phyloP scores from a whole-genome alignment of 495 filamentous ascomycete species.

The Stereocaulon alpinum region DNA sequence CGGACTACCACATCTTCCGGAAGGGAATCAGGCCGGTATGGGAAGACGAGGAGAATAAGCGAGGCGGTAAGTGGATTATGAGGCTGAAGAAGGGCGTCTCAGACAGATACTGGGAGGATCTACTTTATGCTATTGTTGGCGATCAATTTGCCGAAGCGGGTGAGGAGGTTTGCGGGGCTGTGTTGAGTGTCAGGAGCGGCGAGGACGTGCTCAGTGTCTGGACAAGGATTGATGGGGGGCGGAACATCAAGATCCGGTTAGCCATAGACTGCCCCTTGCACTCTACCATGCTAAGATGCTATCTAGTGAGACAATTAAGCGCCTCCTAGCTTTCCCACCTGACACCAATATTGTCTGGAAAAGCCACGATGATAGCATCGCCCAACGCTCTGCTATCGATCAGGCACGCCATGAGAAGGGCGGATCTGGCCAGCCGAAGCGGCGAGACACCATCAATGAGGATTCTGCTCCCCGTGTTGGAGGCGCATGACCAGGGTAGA shows the following conservation, averaged over 20 bases:
- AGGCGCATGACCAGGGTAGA: constrained; percentile 4
- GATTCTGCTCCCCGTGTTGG: constrained; percentile 34
- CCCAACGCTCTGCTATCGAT: constrained; percentile 70
- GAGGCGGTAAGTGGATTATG: constrained; percentile 94
- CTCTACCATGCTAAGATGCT: constrained; percentile 4
- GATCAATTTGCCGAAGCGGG: constrained; percentile 91
- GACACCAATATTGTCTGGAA: constrained; percentile 93
- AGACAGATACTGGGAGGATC: constrained; percentile 96
- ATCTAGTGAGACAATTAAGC: constrained; percentile 81
- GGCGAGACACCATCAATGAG: constrained; percentile 37
- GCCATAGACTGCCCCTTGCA: constrained; percentile 19
- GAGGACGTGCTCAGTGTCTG: constrained; percentile 97
- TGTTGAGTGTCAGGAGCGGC: constrained; percentile 85
- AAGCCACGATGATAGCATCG: constrained; percentile 75
- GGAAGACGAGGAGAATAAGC: constrained; percentile 96
- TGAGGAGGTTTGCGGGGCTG: constrained; percentile 90
- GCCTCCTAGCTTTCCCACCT: constrained; percentile 67
- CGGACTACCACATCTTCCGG: constrained; percentile 97
- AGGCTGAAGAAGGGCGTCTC: constrained; percentile 91
- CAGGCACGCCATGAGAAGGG: constrained; percentile 72
- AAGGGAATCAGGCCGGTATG: constrained; percentile 94
- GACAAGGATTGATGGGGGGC: constrained; percentile 82
- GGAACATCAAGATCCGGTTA: constrained; percentile 94
- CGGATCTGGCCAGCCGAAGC: constrained; percentile 36
- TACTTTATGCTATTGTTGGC: constrained; percentile 81